Conservation (phyloP, 345 rosid species). For the Zanthoxylum bungeanum region DNA sequence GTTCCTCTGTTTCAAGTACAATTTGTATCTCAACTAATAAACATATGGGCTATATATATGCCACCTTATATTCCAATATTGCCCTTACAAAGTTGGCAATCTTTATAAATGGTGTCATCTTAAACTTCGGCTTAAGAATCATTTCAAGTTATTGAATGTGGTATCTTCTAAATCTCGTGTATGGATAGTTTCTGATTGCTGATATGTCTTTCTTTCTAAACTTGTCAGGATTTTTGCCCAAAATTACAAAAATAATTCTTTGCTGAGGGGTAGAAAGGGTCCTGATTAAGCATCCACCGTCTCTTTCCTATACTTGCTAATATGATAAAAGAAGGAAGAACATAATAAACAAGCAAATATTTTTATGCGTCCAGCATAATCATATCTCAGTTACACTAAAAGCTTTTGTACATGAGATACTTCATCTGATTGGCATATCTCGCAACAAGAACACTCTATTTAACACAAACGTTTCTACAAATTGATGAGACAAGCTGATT, state of each 20-base stretch:
- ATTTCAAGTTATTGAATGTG: neutral
- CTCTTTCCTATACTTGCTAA: neutral
- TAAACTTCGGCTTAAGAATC: neutral
- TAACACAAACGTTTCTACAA: slow-evolving; percentile 10
- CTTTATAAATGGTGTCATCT: neutral
- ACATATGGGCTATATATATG: too few relatives aligned
- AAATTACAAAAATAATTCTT: neutral
- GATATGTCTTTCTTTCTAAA: neutral
- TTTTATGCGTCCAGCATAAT: slow-evolving; percentile 18
- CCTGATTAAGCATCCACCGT: too few relatives aligned
- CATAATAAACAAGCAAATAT: neutral
- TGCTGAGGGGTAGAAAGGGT: neutral
- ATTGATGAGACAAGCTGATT: slow-evolving; percentile 1
- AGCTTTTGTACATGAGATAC: slow-evolving; percentile 33
- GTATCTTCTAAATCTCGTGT: neutral
- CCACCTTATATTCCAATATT: too few relatives aligned
- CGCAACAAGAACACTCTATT: slow-evolving; percentile 11
- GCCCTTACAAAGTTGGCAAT: neutral
- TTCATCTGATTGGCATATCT: slow-evolving; percentile 16
- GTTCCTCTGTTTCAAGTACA: neutral
- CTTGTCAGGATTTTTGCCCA: neutral
- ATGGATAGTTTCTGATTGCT: neutral
- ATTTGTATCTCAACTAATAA: too few relatives aligned
- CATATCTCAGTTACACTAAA: slow-evolving; percentile 18
- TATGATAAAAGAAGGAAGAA: neutral